phyloP scores from a whole-genome alignment of 805 yeast genomes.

The Myxozyma neglecta region DNA sequence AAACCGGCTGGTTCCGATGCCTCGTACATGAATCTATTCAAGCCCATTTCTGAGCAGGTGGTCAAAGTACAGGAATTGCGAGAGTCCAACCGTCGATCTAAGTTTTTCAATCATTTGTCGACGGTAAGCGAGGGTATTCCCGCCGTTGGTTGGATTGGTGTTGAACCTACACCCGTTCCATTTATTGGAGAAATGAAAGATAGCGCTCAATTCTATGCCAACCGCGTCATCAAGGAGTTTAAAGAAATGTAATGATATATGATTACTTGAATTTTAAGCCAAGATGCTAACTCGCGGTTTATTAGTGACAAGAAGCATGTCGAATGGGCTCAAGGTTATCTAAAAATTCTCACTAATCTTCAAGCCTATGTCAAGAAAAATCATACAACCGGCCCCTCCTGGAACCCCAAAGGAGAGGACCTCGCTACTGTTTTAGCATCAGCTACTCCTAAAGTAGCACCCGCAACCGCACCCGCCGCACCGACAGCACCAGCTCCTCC shows the following conservation, averaged over 20 bases:
- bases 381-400: constrained; percentile 82
- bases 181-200: constrained; percentile 82
- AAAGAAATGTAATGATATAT: constrained; percentile 50
- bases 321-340: constrained; percentile 76
- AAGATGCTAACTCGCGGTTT: background rate
- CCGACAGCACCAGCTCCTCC: constrained; percentile 45
- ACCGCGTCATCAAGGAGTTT: constrained; percentile 81
- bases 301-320: constrained; percentile 57
- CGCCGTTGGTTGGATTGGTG: constrained; percentile 86
- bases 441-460: constrained; percentile 42
- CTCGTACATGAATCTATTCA: constrained; percentile 54
- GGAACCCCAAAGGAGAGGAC: constrained; percentile 62
- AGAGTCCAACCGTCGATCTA: constrained; percentile 71
- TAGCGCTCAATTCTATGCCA: constrained; percentile 91
- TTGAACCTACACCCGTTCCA: constrained; percentile 66
- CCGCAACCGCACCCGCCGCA: constrained; percentile 43
- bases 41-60: constrained; percentile 67
- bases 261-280: background rate
- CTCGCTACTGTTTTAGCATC: constrained; percentile 50
- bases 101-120: constrained; percentile 67
- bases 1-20: constrained; percentile 58
- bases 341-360: constrained; percentile 65
- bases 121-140: constrained; percentile 88
- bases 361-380: constrained; percentile 70
- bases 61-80: constrained; percentile 61